Evolutionary conservation across 176 grass and related monocot species (phyloP), one percentile per base, ranked within the genome.

Genomic region (Triticum timopheevii): DNA sequence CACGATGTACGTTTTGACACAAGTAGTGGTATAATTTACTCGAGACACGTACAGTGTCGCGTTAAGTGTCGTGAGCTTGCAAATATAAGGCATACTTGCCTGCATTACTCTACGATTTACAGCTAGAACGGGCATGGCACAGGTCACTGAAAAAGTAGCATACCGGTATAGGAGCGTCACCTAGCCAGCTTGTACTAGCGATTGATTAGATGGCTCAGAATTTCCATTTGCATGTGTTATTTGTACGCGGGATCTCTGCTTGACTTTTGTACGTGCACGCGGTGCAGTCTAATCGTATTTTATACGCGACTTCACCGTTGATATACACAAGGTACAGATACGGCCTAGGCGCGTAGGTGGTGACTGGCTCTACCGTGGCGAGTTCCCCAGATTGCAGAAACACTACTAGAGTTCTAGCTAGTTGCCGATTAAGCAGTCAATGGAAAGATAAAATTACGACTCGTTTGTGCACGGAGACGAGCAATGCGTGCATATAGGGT

Each of bases 171-270:
- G 20, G 27, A 7, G 8, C 62, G 39, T 56, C 66, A 61, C 12
- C 3, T 10, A 72, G 64, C 27, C 30, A 44, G 22, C 38, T 25
- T n/a, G n/a, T n/a, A 47, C 42, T 45, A 45, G 42, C 42, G n/a
- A 73, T 73, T 74, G 39, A 71, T 79, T 71, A 31, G 42, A 80
- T 61, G 65, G 76, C 44, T 66, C 5, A 17, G 42, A 31, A 75
- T 62, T 80, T 23, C 45, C 25, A 3, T 45, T 33, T 30, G 24
- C 10, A 44, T 33, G 59, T 52, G n/a, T 73, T 40, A 45, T 63
- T 52, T 54, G 66, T 52, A 30, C 17, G 16, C 6, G 81, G 49
- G 63, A 33, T 28, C 54, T 84, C 30, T 66, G 7, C 56, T 28
- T 74, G 82, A 80, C 67, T 84, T 72, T 71, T 17, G 73, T 52